Evolutionary conservation across 495 filamentous ascomycete genomes (phyloP), one percentile per base, ranked within the genome.

Genomic region (Parathielavia hyrcaniae): DNA sequence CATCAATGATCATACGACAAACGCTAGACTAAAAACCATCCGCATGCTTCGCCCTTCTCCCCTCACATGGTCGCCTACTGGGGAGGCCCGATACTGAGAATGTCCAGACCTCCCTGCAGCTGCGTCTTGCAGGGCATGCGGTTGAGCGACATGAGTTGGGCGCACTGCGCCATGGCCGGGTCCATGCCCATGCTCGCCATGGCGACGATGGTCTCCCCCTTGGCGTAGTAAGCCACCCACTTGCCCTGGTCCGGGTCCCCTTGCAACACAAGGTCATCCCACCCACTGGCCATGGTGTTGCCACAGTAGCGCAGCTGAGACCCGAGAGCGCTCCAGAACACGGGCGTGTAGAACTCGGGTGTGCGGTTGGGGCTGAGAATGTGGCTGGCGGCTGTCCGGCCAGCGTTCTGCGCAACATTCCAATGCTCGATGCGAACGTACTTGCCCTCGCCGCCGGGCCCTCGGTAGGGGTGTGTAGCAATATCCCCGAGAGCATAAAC

Each of bases 401-500:
- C 93, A 5, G 86, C 75, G 62, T 97, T 97, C 71, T 97, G 93
- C 4, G 93, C 93, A 2, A 98, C 93, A 69, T 97, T 91, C 92
- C 91, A 98, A 69, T 98, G 93, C 76, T 98, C 95, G 70, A 96
- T 96, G 55, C 89, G 75, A 6, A 76, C 81, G 26, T 76, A 76
- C 5, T 75, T 77, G 53, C 89, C 87, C 59, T 85, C 74, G 2
- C 86, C 82, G n/a, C 89, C 90, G 0, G 92, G 91, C 2, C 92
- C 91, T 68, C 90, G 81, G 74, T 97, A 98, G 0, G 92, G 92
- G 67, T 90, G 96, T 1, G 90, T 93, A 9, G 93, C 91, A 55
- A 98, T 97, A 68, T 98, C 93, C 50, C 93, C 93, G 60, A 98
- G 86, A 40, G 93, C 93, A 67, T 88, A 97, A 53, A 96, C 92